Percentiles rank a stretch among this genome's conserved stretches.
Conservation (phyloP, 306 rosid genomes). For the Glycine tomentella region DNA sequence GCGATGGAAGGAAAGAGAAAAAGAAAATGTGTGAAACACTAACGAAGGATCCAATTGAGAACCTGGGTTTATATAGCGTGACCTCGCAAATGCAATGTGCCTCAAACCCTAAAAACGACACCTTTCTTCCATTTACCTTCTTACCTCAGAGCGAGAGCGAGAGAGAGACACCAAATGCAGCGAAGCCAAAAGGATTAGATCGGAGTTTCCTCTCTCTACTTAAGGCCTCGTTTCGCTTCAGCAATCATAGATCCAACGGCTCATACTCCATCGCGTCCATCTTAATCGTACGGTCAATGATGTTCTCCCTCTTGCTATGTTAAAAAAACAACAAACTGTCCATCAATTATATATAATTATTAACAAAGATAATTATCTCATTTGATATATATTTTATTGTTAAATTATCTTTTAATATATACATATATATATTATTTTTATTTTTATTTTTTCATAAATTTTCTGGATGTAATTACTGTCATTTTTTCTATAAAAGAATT, state of each 20-base stretch:
- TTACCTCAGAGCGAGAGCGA: neutral
- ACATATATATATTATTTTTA: too few relatives aligned
- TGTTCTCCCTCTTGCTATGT: neutral
- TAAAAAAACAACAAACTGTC: too few relatives aligned
- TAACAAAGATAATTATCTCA: too few relatives aligned
- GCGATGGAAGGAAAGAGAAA: slow-evolving; percentile 45
- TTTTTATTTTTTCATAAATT: too few relatives aligned
- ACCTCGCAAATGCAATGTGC: slow-evolving; percentile 53
- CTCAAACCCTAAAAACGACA: slow-evolving; percentile 64
- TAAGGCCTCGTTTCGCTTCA: slow-evolving; percentile 38
- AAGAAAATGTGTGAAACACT: slow-evolving; percentile 51
- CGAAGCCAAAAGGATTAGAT: slow-evolving; percentile 1
- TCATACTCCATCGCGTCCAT: slow-evolving; percentile 29
- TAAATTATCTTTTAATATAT: too few relatives aligned
- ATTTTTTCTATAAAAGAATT: too few relatives aligned
- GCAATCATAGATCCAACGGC: slow-evolving; percentile 49
- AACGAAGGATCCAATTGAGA: slow-evolving; percentile 60
- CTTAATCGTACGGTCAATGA: slow-evolving; percentile 44
- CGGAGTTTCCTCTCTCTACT: slow-evolving; percentile 41
- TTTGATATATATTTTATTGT: too few relatives aligned
- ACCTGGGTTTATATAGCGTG: slow-evolving; percentile 68
- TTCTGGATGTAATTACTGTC: too few relatives aligned
- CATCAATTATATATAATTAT: too few relatives aligned
- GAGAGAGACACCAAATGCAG: neutral
- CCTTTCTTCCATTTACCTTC: slow-evolving; percentile 28